Evolutionary conservation across 2,329 filamentous ascomycete species (phyloP), one percentile per base, ranked within the genome.

Genomic region (Aspergillus niger): DNA sequence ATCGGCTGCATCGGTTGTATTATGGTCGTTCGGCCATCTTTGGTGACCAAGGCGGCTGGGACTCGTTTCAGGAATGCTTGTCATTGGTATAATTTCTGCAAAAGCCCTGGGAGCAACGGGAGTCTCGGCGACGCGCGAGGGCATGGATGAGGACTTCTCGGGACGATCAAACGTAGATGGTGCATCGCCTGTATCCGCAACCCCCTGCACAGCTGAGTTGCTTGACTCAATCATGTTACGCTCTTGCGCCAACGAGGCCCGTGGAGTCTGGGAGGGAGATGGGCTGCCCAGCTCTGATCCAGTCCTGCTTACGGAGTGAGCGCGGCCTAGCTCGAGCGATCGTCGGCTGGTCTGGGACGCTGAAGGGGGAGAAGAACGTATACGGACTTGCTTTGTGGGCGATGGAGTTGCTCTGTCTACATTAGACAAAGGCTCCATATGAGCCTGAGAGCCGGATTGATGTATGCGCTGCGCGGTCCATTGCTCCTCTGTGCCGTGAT

Each of bases 111-210:
- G 62, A 26, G 72, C 70, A 47, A 76, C 63, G 20, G 77, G 77
- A 5, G 77, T 79, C 63, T 79, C 76, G 20, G 70, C 71, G n/a
- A 79, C 68, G 38, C 70, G 73, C 26, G 76, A 78, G 8, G 72
- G 73, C 69, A 78, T 74, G 10, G 75, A 77, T 5, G 75, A 77
- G 6, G 70, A 65, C 55, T 76, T 75, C 8, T 66, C 70, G 20
- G 55, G 66, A 24, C 32, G 26, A 41, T 65, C 66, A 8, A 56
- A 24, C n/a, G 59, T 57, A 2, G 62, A 59, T 22, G 28, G 50
- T 24, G 58, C 63, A 5, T 61, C 60, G 8, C 56, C 53, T 17
- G 58, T 55, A 6, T 43, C 60, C 30, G 51, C 11, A 32, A 24
- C 17, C 15, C 57, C 61, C 17, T 62, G 59, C 6, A 56, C 56